phyloP scores from a whole-genome alignment of 2,329 filamentous ascomycete genomes.

The Aspergillus udagawae region DNA sequence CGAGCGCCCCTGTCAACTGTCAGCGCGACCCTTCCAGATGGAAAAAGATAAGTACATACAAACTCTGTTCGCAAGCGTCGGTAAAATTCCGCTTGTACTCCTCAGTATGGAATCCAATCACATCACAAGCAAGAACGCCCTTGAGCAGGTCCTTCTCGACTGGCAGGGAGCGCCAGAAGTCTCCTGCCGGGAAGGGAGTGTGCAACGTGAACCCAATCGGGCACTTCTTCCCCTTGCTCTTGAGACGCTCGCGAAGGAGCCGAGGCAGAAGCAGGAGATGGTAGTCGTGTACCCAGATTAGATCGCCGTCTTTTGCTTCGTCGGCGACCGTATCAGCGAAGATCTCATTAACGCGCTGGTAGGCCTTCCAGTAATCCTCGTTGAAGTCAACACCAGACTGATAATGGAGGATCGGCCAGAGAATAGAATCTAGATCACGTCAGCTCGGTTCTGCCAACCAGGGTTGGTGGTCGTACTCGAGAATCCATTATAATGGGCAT shows the following conservation, averaged over 20 bases:
- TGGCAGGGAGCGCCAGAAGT: slow-evolving; percentile 88
- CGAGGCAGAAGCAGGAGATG: slow-evolving; percentile 91
- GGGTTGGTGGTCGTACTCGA: slow-evolving; percentile 58
- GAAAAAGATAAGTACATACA: slow-evolving; percentile 48
- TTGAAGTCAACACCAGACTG: slow-evolving; percentile 92
- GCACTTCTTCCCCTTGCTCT: slow-evolving; percentile 65
- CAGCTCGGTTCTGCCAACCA: not conserved
- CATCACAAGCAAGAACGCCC: slow-evolving; percentile 79
- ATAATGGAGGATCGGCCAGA: slow-evolving; percentile 97
- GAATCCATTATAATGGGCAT: slow-evolving; percentile 94
- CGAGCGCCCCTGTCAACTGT: slow-evolving; percentile 27
- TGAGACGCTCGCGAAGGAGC: slow-evolving; percentile 75
- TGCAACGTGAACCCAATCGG: slow-evolving; percentile 96
- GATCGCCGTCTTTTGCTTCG: slow-evolving; percentile 77
- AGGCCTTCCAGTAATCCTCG: slow-evolving; percentile 81
- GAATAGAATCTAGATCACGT: slow-evolving; percentile 68
- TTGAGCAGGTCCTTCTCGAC: slow-evolving; percentile 78
- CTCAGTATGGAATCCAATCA: slow-evolving; percentile 94
- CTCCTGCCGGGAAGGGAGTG: slow-evolving; percentile 87
- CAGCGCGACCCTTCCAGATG: not conserved
- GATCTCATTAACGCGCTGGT: slow-evolving; percentile 80
- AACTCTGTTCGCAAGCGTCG: slow-evolving; percentile 79
- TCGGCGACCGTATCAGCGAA: slow-evolving; percentile 81
- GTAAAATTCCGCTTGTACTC: slow-evolving; percentile 91
- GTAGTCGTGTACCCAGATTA: slow-evolving; percentile 96